Percentiles rank a stretch among this genome's conserved stretches.
Evolutionary conservation across 106 monocot species (phyloP).

Genomic region (Phalaenopsis equestris): DNA sequence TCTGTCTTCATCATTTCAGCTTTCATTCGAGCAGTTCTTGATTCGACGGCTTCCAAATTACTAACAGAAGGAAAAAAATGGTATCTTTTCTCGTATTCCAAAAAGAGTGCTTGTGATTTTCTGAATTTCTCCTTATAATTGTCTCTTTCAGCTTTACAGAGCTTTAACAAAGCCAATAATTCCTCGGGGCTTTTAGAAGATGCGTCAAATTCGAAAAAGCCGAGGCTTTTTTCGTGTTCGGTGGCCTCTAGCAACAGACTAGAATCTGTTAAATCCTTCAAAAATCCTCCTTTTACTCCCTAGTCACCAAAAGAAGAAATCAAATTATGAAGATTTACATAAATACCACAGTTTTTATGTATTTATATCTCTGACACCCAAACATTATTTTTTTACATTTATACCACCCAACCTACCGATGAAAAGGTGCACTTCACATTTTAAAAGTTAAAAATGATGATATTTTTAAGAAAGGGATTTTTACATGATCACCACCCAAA

Average conservation of each 20-base stretch:
- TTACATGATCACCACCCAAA: no score
- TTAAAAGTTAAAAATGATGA: no score
- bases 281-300: slow-evolving; percentile 5
- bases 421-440: no score
- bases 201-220: slow-evolving; percentile 13
- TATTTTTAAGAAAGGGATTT: no score
- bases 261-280: slow-evolving; percentile 20
- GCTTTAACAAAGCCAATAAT: slow-evolving; percentile 9
- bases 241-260: slow-evolving; percentile 15
- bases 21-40: slow-evolving; percentile 3
- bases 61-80: neutral
- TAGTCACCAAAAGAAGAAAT: slow-evolving; percentile 3
- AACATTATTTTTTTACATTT: no score
- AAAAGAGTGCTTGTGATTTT: slow-evolving; percentile 16
- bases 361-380: no score
- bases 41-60: slow-evolving; percentile 11
- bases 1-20: slow-evolving; percentile 12
- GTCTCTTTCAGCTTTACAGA: slow-evolving; percentile 15
- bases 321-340: no score
- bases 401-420: no score
- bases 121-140: slow-evolving; percentile 12
- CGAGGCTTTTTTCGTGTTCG: slow-evolving; percentile 10
- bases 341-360: no score
- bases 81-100: slow-evolving; percentile 16
- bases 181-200: slow-evolving; percentile 13